These are phyloP conservation scores for Irpex rosettiformis DNA, from an alignment of 1,284 basidiomycete species.

Conservation along the genomic window DNA sequence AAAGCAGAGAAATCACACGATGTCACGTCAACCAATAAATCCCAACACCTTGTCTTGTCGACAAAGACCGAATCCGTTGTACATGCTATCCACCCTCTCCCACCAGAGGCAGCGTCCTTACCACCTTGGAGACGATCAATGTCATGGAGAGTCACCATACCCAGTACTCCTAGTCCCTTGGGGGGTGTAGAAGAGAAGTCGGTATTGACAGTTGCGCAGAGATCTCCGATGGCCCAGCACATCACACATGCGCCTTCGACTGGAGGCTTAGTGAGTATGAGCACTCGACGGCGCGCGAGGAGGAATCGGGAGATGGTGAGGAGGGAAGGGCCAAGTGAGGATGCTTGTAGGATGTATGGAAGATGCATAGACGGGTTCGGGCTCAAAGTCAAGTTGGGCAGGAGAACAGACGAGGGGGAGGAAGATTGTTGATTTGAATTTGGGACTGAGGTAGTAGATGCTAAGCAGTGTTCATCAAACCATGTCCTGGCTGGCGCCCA, in stretches of 20 bases:
- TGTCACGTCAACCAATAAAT: conserved; percentile 73
- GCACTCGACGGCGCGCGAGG: conserved; percentile 62
- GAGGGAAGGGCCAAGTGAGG: conserved; percentile 65
- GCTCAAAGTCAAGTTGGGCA: background rate
- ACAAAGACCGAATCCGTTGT: conserved; percentile 80
- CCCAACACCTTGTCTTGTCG: conserved; percentile 73
- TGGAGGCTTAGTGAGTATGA: conserved; percentile 74
- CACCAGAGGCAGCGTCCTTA: conserved; percentile 28
- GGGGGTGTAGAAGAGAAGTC: conserved; percentile 37
- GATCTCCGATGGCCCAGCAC: conserved; percentile 69
- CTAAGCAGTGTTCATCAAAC: conserved; percentile 50
- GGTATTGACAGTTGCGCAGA: conserved; percentile 58
- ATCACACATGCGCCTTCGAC: conserved; percentile 75
- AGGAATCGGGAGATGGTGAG: conserved; percentile 77
- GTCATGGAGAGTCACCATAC: conserved; percentile 74
- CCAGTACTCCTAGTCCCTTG: conserved; percentile 46
- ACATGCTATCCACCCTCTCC: conserved; percentile 77
- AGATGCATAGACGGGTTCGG: conserved; percentile 41
- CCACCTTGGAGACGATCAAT: conserved; percentile 55
- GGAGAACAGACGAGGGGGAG: background rate
- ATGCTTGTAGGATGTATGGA: conserved; percentile 57
- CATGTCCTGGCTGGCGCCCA: conserved; percentile 61
- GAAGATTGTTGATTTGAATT: background rate
- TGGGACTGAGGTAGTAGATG: background rate
- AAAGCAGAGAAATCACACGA: conserved; percentile 30